These are phyloP conservation scores for Coemansia asiatica DNA, from an alignment of 192 early-diverging fungal species.

Conservation along the genomic window DNA sequence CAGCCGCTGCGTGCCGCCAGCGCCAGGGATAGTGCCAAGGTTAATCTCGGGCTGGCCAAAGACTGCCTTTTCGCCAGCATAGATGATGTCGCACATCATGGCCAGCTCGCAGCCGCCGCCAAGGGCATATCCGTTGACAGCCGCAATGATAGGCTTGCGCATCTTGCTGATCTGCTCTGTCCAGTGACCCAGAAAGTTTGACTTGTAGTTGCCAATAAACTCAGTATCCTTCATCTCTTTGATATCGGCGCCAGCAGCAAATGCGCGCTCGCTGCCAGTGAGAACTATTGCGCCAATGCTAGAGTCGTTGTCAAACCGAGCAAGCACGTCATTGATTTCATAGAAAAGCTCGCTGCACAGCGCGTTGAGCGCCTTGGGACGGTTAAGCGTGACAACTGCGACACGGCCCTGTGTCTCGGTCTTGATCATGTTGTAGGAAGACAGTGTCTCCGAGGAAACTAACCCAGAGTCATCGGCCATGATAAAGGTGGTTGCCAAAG, in stretches of 20 bases:
- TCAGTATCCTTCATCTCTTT: conserved; percentile 95
- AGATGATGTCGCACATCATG: conserved; percentile 99
- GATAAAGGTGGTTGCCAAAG: background rate
- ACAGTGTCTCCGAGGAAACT: conserved; percentile 31
- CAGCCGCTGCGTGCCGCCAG: conserved; percentile 81
- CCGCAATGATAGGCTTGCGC: conserved; percentile 96
- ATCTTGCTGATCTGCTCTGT: conserved; percentile 79
- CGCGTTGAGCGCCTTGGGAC: conserved; percentile 96
- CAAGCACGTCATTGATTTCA: conserved; percentile 88
- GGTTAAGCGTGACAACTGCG: conserved; percentile 86
- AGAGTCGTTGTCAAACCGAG: conserved; percentile 71
- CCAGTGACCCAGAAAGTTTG: conserved; percentile 94
- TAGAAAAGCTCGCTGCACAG: conserved; percentile 88
- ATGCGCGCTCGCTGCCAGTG: conserved; percentile 93
- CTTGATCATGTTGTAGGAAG: conserved; percentile 57
- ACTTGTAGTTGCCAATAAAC: conserved; percentile 86
- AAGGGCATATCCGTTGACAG: conserved; percentile 96
- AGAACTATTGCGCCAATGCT: conserved; percentile 88
- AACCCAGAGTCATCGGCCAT: conserved; percentile 5
- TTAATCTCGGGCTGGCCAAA: conserved; percentile 99
- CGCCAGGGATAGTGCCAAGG: conserved; percentile 94
- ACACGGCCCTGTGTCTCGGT: conserved; percentile 77
- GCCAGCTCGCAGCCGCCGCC: conserved; percentile 99
- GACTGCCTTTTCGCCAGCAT: conserved; percentile 93
- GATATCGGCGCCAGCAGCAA: conserved; percentile 99